phyloP scores from a whole-genome alignment of 2,329 filamentous ascomycete genomes.

The Tolypocladium nubicola region DNA sequence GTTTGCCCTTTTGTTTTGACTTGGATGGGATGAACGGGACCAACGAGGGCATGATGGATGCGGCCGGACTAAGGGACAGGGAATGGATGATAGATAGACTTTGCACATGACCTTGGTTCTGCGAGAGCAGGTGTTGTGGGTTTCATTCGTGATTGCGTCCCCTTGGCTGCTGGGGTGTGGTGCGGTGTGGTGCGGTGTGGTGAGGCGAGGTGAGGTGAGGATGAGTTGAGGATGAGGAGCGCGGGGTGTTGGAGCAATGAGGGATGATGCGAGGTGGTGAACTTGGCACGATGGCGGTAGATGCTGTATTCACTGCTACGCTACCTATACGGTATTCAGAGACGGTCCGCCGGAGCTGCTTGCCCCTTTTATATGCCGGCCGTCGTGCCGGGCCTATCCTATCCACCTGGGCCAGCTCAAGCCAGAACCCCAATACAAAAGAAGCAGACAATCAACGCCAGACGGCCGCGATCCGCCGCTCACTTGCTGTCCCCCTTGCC shows the following conservation, averaged over 20 bases:
- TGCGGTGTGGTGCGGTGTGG: neutral
- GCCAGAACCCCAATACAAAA: neutral
- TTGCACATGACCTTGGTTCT: slow-evolving; percentile 4
- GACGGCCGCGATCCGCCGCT: neutral
- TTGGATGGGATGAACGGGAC: neutral
- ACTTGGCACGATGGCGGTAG: neutral
- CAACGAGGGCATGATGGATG: neutral
- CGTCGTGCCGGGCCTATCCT: neutral
- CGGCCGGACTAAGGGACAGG: neutral
- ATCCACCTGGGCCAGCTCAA: neutral
- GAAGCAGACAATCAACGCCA: neutral
- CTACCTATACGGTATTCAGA: no score
- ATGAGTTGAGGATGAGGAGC: neutral
- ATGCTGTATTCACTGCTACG: neutral
- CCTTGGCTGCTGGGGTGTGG: neutral
- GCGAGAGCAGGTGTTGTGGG: neutral
- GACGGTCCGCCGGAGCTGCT: no score
- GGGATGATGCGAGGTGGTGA: neutral
- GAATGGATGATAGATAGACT: slow-evolving; percentile 11
- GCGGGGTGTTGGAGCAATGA: neutral
- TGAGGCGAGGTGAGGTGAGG: no score
- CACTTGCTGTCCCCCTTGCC: neutral
- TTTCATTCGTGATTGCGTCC: neutral
- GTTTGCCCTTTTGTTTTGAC: neutral
- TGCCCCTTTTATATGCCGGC: neutral